Evolutionary conservation across 192 early-diverging fungal genomes (phyloP), one percentile per base, ranked within the genome.

Genomic region (Cladochytrium replicatum): DNA sequence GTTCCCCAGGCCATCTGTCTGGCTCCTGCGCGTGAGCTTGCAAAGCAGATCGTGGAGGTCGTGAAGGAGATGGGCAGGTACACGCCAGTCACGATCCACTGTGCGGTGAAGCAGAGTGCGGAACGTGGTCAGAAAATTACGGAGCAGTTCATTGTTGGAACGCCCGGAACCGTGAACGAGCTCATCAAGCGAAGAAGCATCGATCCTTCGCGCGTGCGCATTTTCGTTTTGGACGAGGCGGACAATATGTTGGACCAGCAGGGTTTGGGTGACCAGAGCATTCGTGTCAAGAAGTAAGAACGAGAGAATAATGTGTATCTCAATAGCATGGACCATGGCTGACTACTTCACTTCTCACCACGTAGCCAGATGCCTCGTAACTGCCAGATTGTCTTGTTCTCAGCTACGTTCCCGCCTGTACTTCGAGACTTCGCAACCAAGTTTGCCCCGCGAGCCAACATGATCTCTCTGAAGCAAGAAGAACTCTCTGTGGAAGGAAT

Each of bases 151-250:
- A 74, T 98, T 45, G 83, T 98, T 41, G 95, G 92, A 27, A 98
- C 95, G 0, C 92, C 95, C 3, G 95, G 95, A 17, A 92, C 93
- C 1, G 81, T 98, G 0, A 65, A 58, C 17, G 88, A 93, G 21
- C 55, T 89, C 37, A 73, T 87, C 31, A 74, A 77, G 46, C 72
- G 75, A 48, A 58, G 82, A 22, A 61, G 71, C 4, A 54, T 96
- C 40, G 69, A 82, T 30, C 55, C 76, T 11, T 67, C 57, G 5
- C 45, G 72, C 42, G 58, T 91, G 29, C 77, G 81, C 46, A 77
- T 95, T 32, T 87, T 93, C 65, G 91, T 96, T 5, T 71, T 98
- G 51, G 95, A 98, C 54, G 95, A 98, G 65, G 95, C 95, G n/a
- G 95, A 98, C 58, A 94, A 89, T 56, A 94, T 96, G 95, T 60